Conservation (phyloP, 352 stramenopile species). For the Globisporangium cederbergense region DNA sequence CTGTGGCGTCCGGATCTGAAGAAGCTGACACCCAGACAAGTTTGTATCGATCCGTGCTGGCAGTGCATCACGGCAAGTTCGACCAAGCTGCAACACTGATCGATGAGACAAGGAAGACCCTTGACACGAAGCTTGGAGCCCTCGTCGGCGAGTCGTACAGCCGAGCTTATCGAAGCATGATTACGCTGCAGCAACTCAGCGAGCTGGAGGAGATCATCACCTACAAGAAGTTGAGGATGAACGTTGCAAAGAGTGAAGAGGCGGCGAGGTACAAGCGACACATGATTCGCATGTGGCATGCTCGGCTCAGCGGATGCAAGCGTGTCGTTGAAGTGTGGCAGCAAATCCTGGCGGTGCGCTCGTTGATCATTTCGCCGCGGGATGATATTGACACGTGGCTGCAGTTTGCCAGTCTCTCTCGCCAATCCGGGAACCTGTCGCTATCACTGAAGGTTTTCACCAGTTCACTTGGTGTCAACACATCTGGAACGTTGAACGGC, state of each 20-base stretch:
- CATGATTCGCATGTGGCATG: constrained; percentile 86
- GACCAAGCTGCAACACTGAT: constrained; percentile 89
- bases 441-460: constrained; percentile 88
- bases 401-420: constrained; percentile 90
- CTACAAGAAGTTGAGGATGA: constrained; percentile 84
- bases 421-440: constrained; percentile 81
- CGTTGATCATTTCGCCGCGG: constrained; percentile 78
- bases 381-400: constrained; percentile 92
- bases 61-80: constrained; percentile 94
- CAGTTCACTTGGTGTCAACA: constrained; percentile 61
- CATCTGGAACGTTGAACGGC: constrained; percentile 21
- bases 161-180: constrained; percentile 95
- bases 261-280: constrained; percentile 74
- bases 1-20: constrained; percentile 9
- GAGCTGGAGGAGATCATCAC: constrained; percentile 98
- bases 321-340: constrained; percentile 92
- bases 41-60: constrained; percentile 88
- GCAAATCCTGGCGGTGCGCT: constrained; percentile 92
- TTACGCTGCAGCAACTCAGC: constrained; percentile 95
- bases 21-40: constrained; percentile 39
- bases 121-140: constrained; percentile 94
- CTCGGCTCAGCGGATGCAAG: constrained; percentile 84
- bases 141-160: constrained; percentile 97
- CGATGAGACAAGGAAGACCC: constrained; percentile 89
- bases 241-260: constrained; percentile 71